Conservation (phyloP, 2,329 filamentous ascomycete genomes). For the Fusarium sp. region DNA sequence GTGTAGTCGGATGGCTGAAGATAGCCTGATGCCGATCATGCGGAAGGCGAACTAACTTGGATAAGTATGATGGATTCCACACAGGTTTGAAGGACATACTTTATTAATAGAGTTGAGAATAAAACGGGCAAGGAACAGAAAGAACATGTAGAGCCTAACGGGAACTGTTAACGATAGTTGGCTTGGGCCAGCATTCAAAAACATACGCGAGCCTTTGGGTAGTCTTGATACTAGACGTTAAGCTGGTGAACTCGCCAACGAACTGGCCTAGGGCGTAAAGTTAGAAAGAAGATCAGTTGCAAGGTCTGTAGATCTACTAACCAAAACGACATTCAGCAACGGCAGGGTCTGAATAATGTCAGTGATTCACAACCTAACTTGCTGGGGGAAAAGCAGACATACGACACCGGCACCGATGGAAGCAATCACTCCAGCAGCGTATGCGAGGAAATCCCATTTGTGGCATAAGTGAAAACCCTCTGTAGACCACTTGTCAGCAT, state of each 20-base stretch:
- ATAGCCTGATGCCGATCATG: constrained; percentile 72
- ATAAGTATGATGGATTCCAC: neutral
- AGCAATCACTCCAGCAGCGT: constrained; percentile 60
- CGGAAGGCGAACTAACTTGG: constrained; percentile 66
- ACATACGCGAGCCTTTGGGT: constrained; percentile 61
- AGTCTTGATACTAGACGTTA: constrained; percentile 48
- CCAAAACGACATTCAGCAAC: constrained; percentile 70
- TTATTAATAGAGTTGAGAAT: constrained; percentile 72
- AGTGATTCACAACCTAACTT: neutral
- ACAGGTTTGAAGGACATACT: constrained; percentile 42
- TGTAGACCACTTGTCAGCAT: constrained; percentile 33
- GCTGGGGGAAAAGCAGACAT: neutral
- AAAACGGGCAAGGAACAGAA: constrained; percentile 76
- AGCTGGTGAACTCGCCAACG: constrained; percentile 61
- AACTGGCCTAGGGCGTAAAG: constrained; percentile 51
- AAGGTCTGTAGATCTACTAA: constrained; percentile 36
- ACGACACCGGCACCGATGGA: constrained; percentile 63
- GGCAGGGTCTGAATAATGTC: constrained; percentile 59
- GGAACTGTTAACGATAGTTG: neutral
- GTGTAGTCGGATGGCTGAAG: constrained; percentile 70
- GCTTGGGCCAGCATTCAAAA: neutral
- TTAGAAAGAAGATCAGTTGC: neutral
- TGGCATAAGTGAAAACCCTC: constrained; percentile 67
- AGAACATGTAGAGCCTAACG: constrained; percentile 73
- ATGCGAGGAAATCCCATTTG: constrained; percentile 63